Evolutionary conservation across 2,329 filamentous ascomycete species (phyloP).

Genomic region (Clarireedia monteithiana): DNA sequence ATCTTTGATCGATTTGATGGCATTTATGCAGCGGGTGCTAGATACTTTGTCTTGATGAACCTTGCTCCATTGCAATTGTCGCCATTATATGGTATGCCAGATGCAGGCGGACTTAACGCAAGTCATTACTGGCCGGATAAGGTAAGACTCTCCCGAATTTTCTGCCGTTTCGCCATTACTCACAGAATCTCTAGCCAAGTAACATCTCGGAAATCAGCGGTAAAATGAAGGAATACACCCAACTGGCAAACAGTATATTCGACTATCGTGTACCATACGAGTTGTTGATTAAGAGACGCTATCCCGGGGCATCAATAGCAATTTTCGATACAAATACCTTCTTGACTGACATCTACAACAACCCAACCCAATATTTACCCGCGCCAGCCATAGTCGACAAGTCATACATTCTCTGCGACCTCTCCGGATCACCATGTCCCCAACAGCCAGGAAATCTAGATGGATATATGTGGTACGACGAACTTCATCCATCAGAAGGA

Average conservation of each 20-base stretch:
- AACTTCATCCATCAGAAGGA: slow-evolving; percentile 62
- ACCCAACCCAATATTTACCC: slow-evolving; percentile 54
- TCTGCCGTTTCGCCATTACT: slow-evolving; percentile 6
- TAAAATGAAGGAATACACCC: slow-evolving; percentile 44
- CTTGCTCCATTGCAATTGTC: slow-evolving; percentile 57
- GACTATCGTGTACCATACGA: slow-evolving; percentile 43
- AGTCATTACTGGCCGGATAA: slow-evolving; percentile 38
- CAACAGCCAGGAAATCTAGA: slow-evolving; percentile 36
- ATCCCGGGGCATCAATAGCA: slow-evolving; percentile 53
- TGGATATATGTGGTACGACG: slow-evolving; percentile 67
- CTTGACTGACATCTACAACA: slow-evolving; percentile 55
- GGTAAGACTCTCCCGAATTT: slow-evolving; percentile 9
- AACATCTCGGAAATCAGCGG: slow-evolving; percentile 40
- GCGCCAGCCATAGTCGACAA: slow-evolving; percentile 55
- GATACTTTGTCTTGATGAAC: slow-evolving; percentile 68
- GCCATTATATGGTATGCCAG: slow-evolving; percentile 53
- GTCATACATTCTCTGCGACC: slow-evolving; percentile 46
- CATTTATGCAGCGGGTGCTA: slow-evolving; percentile 57
- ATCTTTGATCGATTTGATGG: slow-evolving; percentile 54
- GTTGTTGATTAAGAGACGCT: slow-evolving; percentile 36
- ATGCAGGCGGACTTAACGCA: slow-evolving; percentile 35
- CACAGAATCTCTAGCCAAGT: slow-evolving; percentile 34
- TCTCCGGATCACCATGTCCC: slow-evolving; percentile 29
- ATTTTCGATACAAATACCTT: slow-evolving; percentile 61
- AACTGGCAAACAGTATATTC: slow-evolving; percentile 41